A percentile compares a stretch with the other conserved stretches of the same genome.
Conservation (phyloP, 2,329 filamentous ascomycete species). For the Lachnellula cervina region DNA sequence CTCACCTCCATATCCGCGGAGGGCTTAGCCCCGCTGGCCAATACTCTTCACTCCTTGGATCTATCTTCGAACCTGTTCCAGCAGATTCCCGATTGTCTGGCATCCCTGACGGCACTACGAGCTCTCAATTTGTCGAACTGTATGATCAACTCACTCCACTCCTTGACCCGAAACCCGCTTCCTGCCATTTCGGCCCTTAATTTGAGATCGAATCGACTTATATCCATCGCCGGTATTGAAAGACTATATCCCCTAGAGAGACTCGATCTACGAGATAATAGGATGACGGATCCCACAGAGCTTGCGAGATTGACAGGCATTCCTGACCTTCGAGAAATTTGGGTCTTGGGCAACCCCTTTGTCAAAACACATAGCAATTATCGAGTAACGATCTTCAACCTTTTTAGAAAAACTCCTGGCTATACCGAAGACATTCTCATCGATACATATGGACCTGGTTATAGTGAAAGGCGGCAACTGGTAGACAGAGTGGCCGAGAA, state of each 20-base stretch:
- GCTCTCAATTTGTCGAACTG: constrained; percentile 92
- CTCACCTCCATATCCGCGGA: constrained; percentile 72
- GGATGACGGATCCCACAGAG: constrained; percentile 84
- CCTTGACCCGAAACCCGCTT: constrained; percentile 76
- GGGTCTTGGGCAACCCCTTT: constrained; percentile 89
- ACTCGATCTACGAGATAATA: constrained; percentile 87
- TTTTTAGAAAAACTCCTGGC: constrained; percentile 85
- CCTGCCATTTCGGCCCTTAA: constrained; percentile 93
- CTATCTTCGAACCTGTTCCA: constrained; percentile 88
- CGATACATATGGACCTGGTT: constrained; percentile 77
- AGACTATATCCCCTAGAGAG: constrained; percentile 83
- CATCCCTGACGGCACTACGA: constrained; percentile 78
- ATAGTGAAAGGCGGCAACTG: constrained; percentile 77
- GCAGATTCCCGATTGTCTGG: constrained; percentile 89
- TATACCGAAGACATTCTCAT: constrained; percentile 88
- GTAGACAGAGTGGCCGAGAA: constrained; percentile 76
- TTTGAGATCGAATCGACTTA: constrained; percentile 79
- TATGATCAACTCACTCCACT: constrained; percentile 94
- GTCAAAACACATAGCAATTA: constrained; percentile 81
- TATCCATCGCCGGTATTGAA: constrained; percentile 85
- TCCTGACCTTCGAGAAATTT: constrained; percentile 87
- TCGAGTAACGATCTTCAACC: constrained; percentile 87
- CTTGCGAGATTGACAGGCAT: constrained; percentile 84
- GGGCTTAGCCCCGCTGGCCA: constrained; percentile 76
- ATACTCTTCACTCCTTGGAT: constrained; percentile 86